phyloP scores from a whole-genome alignment of 1,139 yeast genomes.

The Scheffersomyces lignicola region DNA sequence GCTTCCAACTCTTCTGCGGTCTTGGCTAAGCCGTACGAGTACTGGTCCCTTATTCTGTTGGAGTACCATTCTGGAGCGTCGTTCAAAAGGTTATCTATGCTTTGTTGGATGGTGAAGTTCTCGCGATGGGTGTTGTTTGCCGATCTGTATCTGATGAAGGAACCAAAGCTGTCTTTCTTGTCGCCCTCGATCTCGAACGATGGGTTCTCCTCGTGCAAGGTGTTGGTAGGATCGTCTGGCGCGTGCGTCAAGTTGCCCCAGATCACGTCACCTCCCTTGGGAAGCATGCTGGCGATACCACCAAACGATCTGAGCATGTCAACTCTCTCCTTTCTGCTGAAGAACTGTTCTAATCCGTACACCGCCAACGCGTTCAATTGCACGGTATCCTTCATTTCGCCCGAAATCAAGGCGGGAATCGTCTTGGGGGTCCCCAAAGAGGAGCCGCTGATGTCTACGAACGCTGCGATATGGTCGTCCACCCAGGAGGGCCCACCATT shows the following conservation, averaged over 20 bases:
- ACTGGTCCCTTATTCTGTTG: constrained; percentile 62
- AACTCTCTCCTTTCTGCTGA: constrained; percentile 83
- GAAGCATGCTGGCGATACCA: constrained; percentile 92
- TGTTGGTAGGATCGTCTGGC: constrained; percentile 59
- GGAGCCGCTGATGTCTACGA: constrained; percentile 86
- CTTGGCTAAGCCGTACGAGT: constrained; percentile 75
- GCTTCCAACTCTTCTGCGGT: constrained; percentile 55
- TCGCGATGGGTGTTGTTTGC: constrained; percentile 13
- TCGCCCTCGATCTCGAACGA: constrained; percentile 9
- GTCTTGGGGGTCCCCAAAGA: constrained; percentile 92
- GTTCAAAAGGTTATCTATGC: constrained; percentile 64
- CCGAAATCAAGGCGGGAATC: constrained; percentile 85
- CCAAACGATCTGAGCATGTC: constrained; percentile 87
- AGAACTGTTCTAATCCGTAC: constrained; percentile 90
- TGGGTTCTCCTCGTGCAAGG: constrained; percentile 20
- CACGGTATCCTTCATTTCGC: constrained; percentile 97
- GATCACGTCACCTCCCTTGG: constrained; percentile 86
- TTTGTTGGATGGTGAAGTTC: constrained; percentile 63
- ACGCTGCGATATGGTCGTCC: constrained; percentile 74
- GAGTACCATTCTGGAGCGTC: constrained; percentile 77
- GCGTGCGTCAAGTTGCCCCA: constrained; percentile 74
- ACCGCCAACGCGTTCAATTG: constrained; percentile 91
- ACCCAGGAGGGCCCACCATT: constrained; percentile 91
- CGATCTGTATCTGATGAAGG: constrained; percentile 66
- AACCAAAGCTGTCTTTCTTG: constrained; percentile 60